These are phyloP conservation scores for Ceratocystis diversiconidia DNA, from an alignment of 2,329 filamentous ascomycete species.

Conservation along the genomic window DNA sequence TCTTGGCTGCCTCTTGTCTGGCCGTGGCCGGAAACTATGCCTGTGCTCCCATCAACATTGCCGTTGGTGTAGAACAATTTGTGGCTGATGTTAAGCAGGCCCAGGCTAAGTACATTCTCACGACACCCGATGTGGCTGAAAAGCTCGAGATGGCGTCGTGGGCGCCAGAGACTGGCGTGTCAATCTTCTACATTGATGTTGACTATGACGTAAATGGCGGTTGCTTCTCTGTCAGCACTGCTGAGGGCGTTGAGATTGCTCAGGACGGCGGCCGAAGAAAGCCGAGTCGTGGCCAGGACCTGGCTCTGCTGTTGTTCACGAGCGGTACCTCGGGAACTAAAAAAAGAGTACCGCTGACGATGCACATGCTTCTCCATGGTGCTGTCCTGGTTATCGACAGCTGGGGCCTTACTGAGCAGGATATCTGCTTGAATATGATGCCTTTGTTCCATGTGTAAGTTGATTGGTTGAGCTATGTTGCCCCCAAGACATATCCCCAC, in stretches of 20 bases:
- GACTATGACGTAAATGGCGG: conserved; percentile 24
- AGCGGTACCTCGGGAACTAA: conserved; percentile 45
- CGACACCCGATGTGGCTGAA: conserved; percentile 28
- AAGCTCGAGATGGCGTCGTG: conserved; percentile 27
- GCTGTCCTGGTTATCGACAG: conserved; percentile 39
- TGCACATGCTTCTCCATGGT: conserved; percentile 36
- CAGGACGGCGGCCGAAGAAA: conserved; percentile 11
- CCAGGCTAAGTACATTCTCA: conserved; percentile 33
- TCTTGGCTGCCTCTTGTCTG: conserved; percentile 37
- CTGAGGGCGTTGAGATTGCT: conserved; percentile 15
- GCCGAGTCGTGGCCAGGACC: conserved; percentile 33
- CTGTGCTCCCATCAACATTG: conserved; percentile 37
- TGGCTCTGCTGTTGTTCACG: conserved; percentile 40
- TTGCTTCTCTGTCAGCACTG: conserved; percentile 23
- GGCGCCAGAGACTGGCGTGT: conserved; percentile 25
- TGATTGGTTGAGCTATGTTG: too few relatives aligned
- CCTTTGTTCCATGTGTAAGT: conserved; percentile 42
- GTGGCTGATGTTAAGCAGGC: conserved; percentile 35
- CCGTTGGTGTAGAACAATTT: conserved; percentile 36
- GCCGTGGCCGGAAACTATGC: conserved; percentile 37
- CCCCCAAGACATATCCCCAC: neutral
- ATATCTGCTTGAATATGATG: conserved; percentile 46
- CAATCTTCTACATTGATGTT: conserved; percentile 29
- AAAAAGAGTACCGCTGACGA: conserved; percentile 41
- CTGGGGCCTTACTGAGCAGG: conserved; percentile 34